phyloP scores from a whole-genome alignment of 805 yeast genomes.

The Clavispora fructus region DNA sequence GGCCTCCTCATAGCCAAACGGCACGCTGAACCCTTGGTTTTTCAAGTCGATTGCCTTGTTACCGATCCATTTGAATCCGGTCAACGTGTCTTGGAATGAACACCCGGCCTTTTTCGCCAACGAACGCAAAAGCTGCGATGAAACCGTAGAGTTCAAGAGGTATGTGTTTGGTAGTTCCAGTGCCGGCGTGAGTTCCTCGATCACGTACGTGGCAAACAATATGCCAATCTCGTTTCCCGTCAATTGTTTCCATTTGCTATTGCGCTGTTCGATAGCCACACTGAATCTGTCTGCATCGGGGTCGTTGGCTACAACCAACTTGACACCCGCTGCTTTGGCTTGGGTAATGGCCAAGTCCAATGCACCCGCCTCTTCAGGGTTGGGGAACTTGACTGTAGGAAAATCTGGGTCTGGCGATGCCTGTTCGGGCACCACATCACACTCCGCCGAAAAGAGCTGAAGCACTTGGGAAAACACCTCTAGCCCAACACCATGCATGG shows the following conservation, averaged over 20 bases:
- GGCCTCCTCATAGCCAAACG: conserved; percentile 94
- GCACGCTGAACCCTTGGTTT: conserved; percentile 58
- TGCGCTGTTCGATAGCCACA: conserved; percentile 52
- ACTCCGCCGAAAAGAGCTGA: conserved; percentile 29
- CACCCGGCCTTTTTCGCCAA: conserved; percentile 64
- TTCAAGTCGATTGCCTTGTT: conserved; percentile 76
- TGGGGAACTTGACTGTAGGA: conserved; percentile 84
- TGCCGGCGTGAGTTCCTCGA: conserved; percentile 27
- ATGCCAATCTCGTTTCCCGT: conserved; percentile 91
- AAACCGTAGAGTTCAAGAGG: conserved; percentile 84
- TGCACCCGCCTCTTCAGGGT: conserved; percentile 95
- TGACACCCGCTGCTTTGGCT: conserved; percentile 49
- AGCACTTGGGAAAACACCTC: conserved; percentile 48
- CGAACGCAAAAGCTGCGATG: conserved; percentile 71
- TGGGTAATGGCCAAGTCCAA: conserved; percentile 59
- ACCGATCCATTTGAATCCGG: conserved; percentile 98
- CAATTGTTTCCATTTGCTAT: conserved; percentile 64
- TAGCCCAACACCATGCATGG: conserved; percentile 93
- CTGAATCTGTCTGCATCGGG: conserved; percentile 97
- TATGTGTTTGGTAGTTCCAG: conserved; percentile 35
- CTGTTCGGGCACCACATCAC: conserved; percentile 56
- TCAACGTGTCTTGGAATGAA: conserved; percentile 72
- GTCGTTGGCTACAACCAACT: conserved; percentile 79
- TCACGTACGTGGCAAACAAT: conserved; percentile 66
- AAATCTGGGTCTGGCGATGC: conserved; percentile 76